Base-by-base conservation (phyloP, 805 yeast species). In the Yarrowia deformans region DNA sequence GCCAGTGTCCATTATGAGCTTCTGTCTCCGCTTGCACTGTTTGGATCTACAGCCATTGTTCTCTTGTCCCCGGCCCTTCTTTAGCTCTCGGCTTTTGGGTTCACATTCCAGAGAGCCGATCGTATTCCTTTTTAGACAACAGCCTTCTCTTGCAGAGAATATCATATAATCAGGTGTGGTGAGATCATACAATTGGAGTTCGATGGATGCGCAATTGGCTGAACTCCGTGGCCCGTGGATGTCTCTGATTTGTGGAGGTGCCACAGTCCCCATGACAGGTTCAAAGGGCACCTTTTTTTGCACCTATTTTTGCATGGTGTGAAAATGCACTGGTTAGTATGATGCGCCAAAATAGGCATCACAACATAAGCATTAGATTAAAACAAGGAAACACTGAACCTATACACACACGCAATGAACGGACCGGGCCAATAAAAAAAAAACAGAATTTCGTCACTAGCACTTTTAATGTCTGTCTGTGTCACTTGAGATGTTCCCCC, bases 61-160 rank as follows among this genome's bases (percentile, higher is more conserved):
- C 56, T 34, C 55, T 49, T 32, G 37, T 34, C 18, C n/a, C 19
- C 23, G 7, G 35, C 4, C 14, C 39, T 13, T 52, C 35, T 39
- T 54, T 14, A 45, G 23, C 18, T 8, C 60, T 8, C 1, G 19
- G 8, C 60, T 54, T 54, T 54, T 39, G 60, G 60, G 60, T 54
- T 54, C 60, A 54, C 60, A 54, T 54, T 54, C 60, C 60, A 19
- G 60, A 54, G 60, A 23, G 45, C 4, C 16, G 60, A 54, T 54
- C 60, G 34, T 54, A 54, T 54, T 54, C 60, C 60, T 19, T 5
- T 39, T 54, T 39, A 14, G 60, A 8, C 5, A 37, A 19, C 46
- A 23, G 13, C 45, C 60, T 39, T 39, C 32, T 8, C n/a, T 23
- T 23, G 29, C 29, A 23, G 29, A 4, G 29, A 4, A 23, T 23